Evolutionary conservation across 2,329 filamentous ascomycete genomes (phyloP).

Genomic region (Fusarium begoniae): DNA sequence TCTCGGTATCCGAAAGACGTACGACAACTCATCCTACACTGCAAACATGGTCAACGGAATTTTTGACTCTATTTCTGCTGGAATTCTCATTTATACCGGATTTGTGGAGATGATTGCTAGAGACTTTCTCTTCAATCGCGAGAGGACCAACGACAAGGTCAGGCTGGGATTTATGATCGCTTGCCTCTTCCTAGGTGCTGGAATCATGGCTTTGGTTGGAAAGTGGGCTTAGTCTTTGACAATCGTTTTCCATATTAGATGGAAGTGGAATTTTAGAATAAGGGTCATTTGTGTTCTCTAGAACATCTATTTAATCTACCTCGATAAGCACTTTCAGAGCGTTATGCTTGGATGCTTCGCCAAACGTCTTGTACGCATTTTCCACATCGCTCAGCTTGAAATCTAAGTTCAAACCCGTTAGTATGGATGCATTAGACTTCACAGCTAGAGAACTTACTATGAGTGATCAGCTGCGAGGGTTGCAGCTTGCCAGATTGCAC

Average conservation of each 20-base stretch:
- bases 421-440: too few relatives aligned
- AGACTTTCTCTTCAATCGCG: neutral
- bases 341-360: conserved; percentile 26
- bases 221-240: neutral
- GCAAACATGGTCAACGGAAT: neutral
- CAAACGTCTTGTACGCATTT: conserved; percentile 32
- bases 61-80: neutral
- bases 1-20: neutral
- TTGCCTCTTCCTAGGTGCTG: neutral
- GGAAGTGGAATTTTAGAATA: neutral
- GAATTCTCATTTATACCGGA: neutral
- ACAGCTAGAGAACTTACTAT: conserved; percentile 45
- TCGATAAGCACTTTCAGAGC: conserved; percentile 35
- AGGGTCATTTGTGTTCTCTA: neutral
- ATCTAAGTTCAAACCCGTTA: neutral
- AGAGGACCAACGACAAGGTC: neutral
- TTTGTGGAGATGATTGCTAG: neutral
- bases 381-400: conserved; percentile 36
- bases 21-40: neutral
- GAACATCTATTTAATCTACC: conserved; percentile 6
- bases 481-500: conserved; percentile 53
- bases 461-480: conserved; percentile 55
- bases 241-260: rapidly evolving
- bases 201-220: neutral
- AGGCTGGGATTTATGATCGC: neutral